Evolutionary conservation across 2,329 filamentous ascomycete genomes (phyloP).

Genomic region (Colletotrichum euphorbiae): DNA sequence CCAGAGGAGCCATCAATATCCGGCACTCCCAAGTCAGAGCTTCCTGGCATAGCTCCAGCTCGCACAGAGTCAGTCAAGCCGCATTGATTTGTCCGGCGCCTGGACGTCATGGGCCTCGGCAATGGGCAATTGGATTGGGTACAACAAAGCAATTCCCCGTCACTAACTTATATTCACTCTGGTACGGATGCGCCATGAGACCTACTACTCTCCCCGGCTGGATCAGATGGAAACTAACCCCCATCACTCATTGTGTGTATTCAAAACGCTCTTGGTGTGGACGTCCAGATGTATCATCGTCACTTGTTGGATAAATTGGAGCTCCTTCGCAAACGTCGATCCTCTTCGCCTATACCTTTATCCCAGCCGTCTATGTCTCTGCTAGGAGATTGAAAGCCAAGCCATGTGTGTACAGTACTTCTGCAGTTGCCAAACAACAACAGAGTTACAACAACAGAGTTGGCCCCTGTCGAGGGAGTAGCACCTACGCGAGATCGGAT

Average conservation of each 20-base stretch:
- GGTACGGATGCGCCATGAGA: constrained; percentile 3
- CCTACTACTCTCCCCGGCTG: not conserved
- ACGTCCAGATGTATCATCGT: constrained; percentile 7
- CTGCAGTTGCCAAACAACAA: constrained; percentile 5
- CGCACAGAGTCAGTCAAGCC: constrained; percentile 37
- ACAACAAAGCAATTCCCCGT: constrained; percentile 18
- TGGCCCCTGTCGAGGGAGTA: constrained; percentile 9
- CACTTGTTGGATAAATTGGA: not conserved
- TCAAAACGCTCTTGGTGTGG: not conserved
- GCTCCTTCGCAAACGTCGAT: constrained; percentile 27
- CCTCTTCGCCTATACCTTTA: not conserved
- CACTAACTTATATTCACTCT: constrained; percentile 17
- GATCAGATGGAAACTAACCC: constrained; percentile 21
- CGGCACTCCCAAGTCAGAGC: constrained; percentile 25
- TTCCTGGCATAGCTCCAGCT: constrained; percentile 33
- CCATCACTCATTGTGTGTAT: constrained; percentile 3
- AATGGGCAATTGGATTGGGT: constrained; percentile 16
- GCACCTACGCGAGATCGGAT: constrained; percentile 20
- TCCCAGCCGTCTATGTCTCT: not conserved
- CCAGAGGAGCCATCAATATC: constrained; percentile 17
- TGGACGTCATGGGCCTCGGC: constrained; percentile 31
- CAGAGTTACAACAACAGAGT: constrained; percentile 11
- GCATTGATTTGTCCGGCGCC: constrained; percentile 33
- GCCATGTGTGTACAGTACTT: constrained; percentile 7
- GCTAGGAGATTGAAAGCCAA: not conserved